These are phyloP conservation scores for Aspergillus uvarum DNA, from an alignment of 2,329 filamentous ascomycete species.

Conservation along the genomic window DNA sequence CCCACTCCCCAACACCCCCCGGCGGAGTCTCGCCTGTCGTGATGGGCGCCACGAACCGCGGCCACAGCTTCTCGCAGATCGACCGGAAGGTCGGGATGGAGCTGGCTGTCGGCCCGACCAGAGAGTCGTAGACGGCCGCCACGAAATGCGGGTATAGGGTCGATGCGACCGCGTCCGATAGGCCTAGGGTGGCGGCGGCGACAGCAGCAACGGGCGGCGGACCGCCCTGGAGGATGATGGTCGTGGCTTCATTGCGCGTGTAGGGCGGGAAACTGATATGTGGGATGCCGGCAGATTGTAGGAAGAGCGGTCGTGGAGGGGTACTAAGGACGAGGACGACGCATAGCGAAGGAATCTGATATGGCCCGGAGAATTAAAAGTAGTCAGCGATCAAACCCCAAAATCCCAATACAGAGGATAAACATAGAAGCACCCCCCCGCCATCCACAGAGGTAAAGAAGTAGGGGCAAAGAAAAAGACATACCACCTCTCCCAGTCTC, in stretches of 20 bases:
- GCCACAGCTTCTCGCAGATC: constrained; percentile 76
- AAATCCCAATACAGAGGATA: too few species aligned
- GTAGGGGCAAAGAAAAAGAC: constrained; percentile 29
- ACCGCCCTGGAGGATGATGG: constrained; percentile 66
- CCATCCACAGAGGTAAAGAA: background rate
- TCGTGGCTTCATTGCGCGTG: constrained; percentile 73
- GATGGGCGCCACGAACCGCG: constrained; percentile 77
- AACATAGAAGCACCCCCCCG: too few species aligned
- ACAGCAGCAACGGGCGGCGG: constrained; percentile 35
- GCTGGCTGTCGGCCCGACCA: constrained; percentile 76
- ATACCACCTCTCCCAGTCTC: constrained; percentile 75
- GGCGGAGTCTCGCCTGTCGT: constrained; percentile 60
- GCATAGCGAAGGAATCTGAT: constrained; percentile 73
- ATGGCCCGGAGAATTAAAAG: constrained; percentile 1
- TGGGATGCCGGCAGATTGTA: constrained; percentile 69
- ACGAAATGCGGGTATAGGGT: constrained; percentile 66
- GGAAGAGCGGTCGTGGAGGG: constrained; percentile 63
- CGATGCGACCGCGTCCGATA: constrained; percentile 27
- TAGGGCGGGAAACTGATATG: constrained; percentile 85
- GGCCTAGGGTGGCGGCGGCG: constrained; percentile 19
- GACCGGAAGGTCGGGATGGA: constrained; percentile 72
- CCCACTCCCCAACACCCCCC: constrained; percentile 57
- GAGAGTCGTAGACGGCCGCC: constrained; percentile 80
- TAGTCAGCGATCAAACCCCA: too few species aligned
- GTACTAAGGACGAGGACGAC: constrained; percentile 74